Evolutionary conservation across 768 basidiomycete genomes (phyloP).

Genomic region (Serendipita sp.): DNA sequence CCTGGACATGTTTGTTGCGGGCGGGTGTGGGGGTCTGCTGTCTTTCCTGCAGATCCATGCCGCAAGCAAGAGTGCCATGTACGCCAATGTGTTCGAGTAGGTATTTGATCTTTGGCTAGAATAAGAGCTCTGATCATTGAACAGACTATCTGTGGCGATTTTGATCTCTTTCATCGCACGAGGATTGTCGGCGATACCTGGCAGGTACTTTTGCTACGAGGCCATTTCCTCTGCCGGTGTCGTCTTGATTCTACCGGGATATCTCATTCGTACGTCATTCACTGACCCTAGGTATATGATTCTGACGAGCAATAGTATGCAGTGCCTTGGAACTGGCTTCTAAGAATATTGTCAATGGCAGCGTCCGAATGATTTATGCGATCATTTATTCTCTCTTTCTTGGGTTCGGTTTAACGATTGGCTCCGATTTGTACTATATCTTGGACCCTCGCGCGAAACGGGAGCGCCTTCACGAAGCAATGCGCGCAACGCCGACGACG

Average conservation of each 20-base stretch:
- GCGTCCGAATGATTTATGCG: slow-evolving; percentile 81
- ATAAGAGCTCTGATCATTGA: neutral
- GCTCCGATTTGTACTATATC: slow-evolving; percentile 63
- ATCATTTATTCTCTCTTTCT: slow-evolving; percentile 73
- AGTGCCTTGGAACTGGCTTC: slow-evolving; percentile 74
- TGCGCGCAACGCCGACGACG: slow-evolving; percentile 32
- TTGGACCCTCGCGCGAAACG: slow-evolving; percentile 43
- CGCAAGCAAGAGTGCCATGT: slow-evolving; percentile 60
- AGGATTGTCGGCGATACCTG: slow-evolving; percentile 63
- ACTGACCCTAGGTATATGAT: neutral
- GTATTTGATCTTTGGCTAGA: slow-evolving; percentile 15
- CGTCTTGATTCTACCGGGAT: slow-evolving; percentile 82
- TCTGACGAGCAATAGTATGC: slow-evolving; percentile 37
- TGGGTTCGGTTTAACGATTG: slow-evolving; percentile 74
- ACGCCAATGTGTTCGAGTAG: slow-evolving; percentile 87
- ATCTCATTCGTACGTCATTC: slow-evolving; percentile 47
- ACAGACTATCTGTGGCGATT: slow-evolving; percentile 68
- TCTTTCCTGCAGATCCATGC: slow-evolving; percentile 57
- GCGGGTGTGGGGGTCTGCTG: slow-evolving; percentile 48
- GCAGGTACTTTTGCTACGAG: slow-evolving; percentile 75
- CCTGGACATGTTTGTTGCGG: slow-evolving; percentile 75
- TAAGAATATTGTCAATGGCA: slow-evolving; percentile 71
- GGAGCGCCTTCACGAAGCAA: slow-evolving; percentile 35
- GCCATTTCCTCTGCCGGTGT: slow-evolving; percentile 80
- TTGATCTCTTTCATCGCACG: slow-evolving; percentile 68